phyloP scores from a whole-genome alignment of 2,329 filamentous ascomycete genomes.

The Epicoccum nigrum region DNA sequence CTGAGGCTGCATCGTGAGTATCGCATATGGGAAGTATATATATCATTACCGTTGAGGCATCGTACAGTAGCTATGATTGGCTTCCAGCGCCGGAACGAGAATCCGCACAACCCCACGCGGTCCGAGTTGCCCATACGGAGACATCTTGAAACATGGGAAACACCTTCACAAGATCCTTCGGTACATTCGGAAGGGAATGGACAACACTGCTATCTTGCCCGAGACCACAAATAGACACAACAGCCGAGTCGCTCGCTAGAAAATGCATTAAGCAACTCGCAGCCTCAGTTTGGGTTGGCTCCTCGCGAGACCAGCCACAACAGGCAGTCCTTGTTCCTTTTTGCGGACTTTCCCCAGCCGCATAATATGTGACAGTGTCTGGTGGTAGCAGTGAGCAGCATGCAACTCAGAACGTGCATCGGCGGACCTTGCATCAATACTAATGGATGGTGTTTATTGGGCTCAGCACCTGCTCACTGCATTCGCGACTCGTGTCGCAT shows the following conservation, averaged over 20 bases:
- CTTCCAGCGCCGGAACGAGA: not conserved
- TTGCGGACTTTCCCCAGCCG: not conserved
- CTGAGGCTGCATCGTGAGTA: not conserved
- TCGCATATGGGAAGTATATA: too few species aligned
- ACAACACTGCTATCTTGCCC: not conserved
- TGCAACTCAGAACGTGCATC: not conserved
- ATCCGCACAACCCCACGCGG: slow-evolving; percentile 10
- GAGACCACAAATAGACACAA: slow-evolving; percentile 3
- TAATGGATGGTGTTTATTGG: not conserved
- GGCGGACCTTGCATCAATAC: not conserved
- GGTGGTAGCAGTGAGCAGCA: not conserved
- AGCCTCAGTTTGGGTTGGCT: slow-evolving; percentile 6
- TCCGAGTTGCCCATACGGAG: not conserved
- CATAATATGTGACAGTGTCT: not conserved
- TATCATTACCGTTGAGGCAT: too few species aligned
- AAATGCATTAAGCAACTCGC: slow-evolving; percentile 1
- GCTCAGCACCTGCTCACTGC: not conserved
- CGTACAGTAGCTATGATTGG: slow-evolving; percentile 5
- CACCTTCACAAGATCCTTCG: not conserved
- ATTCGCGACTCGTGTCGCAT: not conserved
- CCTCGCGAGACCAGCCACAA: not conserved
- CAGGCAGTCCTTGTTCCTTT: not conserved
- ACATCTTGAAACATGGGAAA: slow-evolving; percentile 9
- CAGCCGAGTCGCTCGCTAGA: not conserved
- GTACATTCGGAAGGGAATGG: not conserved